Base-by-base conservation (phyloP, 805 yeast species). In the Hanseniaspora occidentalis region DNA sequence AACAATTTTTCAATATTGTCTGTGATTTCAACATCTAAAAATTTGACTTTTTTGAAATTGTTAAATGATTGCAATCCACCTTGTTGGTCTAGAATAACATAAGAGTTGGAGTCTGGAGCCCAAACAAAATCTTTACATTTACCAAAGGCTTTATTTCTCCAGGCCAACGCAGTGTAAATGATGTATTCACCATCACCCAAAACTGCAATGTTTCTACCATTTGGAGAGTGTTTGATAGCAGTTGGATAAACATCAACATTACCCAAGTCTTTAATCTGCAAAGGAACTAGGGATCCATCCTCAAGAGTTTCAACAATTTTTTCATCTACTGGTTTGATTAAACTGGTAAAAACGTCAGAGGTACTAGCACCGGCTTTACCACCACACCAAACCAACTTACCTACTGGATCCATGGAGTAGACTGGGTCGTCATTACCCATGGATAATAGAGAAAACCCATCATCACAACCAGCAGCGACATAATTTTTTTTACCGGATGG, bases 151-250 rank as follows among this genome's bases (percentile, higher is more conserved):
- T 86, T 92, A 54, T 89, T 86, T 67, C 98, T 77, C 98, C 98
- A 92, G 1, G 97, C 97, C 53, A 92, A 72, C 1, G 98, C 89
- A 2, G 97, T 88, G 64, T 89, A 92, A 41, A 92, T 80, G 51
- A 89, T 84, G 60, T 85, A 89, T 63, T 92, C 99, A 45, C 96
- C 96, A 64, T 92, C 98, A 56, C 99, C 99, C 36, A 89, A 81
- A 38, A 92, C 96, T 21, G 97, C 82, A 31, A 88, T 96, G 58
- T 83, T 92, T 61, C 96, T 77, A 47, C 99, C 99, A 58, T 92
- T 92, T 47, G 97, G 96, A 35, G 97, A 89, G 62, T 92, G 98
- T 38, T 71, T 66, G 54, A 92, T 70, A 45, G 82, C 72, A 46
- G 83, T 81, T 40, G 98, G 97, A 69, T 79, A 92, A 36, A 89